These are phyloP conservation scores for Musa beccarii DNA, from an alignment of 176 grass and related monocot species.

Conservation along the genomic window DNA sequence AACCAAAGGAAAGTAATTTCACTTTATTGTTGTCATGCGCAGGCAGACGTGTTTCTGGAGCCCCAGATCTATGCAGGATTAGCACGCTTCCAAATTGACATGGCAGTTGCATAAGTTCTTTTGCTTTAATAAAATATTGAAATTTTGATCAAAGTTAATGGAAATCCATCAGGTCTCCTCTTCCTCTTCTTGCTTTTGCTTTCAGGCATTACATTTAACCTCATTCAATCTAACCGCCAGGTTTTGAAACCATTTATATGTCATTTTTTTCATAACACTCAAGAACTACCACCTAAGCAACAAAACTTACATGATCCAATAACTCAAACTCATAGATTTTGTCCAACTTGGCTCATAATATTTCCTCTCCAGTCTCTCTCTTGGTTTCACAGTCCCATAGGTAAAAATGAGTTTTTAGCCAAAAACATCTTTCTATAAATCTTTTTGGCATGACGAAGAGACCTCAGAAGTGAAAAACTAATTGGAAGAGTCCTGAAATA, in stretches of 20 bases:
- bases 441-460: too few species aligned
- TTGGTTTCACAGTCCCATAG: too few species aligned
- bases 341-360: too few species aligned
- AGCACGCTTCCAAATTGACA: slow-evolving; percentile 38
- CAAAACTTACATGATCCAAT: too few species aligned
- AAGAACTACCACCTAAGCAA: too few species aligned
- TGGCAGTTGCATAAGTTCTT: slow-evolving; percentile 23
- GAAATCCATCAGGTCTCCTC: not conserved
- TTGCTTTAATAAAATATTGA: not conserved
- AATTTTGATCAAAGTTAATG: not conserved
- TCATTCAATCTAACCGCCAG: not conserved
- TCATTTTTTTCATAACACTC: too few species aligned
- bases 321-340: too few species aligned
- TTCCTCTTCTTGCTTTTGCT: not conserved
- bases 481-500: too few species aligned
- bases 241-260: too few species aligned
- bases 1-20: too few species aligned
- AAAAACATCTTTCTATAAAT: not conserved
- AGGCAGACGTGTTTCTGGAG: slow-evolving; percentile 75
- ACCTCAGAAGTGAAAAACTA: not conserved
- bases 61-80: slow-evolving; percentile 48
- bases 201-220: not conserved
- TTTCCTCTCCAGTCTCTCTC: too few species aligned
- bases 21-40: slow-evolving; percentile 25
- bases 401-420: too few species aligned